Evolutionary conservation across 257 asterid genomes (phyloP).

Genomic region (Paraleonurus japonicus): DNA sequence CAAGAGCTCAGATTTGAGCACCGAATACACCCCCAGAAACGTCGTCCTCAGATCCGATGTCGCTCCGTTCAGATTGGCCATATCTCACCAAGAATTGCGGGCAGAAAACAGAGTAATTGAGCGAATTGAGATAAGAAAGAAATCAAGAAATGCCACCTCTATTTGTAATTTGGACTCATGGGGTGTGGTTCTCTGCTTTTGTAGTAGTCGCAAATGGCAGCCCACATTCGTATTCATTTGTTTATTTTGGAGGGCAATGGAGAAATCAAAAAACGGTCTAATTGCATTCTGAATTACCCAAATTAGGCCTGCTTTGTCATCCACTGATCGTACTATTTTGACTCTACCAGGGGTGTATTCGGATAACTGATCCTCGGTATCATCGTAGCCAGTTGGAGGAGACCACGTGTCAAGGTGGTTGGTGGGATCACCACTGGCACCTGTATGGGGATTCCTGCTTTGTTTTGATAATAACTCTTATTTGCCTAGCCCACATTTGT

Average conservation of each 20-base stretch:
- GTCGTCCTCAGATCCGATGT: constrained; percentile 46
- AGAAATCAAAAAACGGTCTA: constrained; percentile 8
- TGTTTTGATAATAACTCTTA: constrained; percentile 22
- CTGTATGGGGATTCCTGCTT: constrained; percentile 20
- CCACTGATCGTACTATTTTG: background rate
- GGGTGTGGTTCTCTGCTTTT: constrained; percentile 28
- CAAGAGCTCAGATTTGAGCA: constrained; percentile 77
- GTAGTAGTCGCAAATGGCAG: constrained; percentile 24
- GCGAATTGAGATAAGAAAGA: constrained; percentile 14
- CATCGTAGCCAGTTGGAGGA: constrained; percentile 22
- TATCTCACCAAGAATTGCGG: background rate
- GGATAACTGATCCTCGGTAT: constrained; percentile 26
- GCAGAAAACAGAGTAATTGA: background rate
- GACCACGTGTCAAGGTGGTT: constrained; percentile 25
- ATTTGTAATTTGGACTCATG: constrained; percentile 16
- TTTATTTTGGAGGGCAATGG: constrained; percentile 23
- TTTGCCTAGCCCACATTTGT: background rate
- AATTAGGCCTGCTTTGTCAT: constrained; percentile 14
- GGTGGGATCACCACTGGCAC: constrained; percentile 29
- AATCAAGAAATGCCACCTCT: constrained; percentile 15
- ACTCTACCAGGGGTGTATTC: constrained; percentile 11
- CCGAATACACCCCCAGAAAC: constrained; percentile 59
- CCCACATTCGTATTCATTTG: constrained; percentile 22
- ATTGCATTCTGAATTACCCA: constrained; percentile 1
- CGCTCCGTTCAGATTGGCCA: constrained; percentile 46